Evolutionary conservation across 2,329 filamentous ascomycete genomes (phyloP).

Genomic region (Mycosphaerella sp.): DNA sequence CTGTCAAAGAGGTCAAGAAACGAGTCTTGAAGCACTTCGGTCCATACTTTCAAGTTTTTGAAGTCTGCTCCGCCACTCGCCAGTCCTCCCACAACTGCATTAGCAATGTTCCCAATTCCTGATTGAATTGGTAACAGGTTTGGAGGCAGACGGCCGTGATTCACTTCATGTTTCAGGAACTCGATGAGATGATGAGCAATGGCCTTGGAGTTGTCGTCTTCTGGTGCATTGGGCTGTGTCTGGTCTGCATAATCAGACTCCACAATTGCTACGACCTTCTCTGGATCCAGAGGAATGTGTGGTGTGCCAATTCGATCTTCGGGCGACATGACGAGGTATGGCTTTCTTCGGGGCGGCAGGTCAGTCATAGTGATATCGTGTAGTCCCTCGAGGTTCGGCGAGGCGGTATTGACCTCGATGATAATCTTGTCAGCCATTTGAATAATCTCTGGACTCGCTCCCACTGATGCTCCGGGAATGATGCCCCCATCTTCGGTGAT

Average conservation of each 20-base stretch:
- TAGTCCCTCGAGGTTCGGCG: conserved; percentile 77
- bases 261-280: conserved; percentile 76
- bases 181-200: conserved; percentile 80
- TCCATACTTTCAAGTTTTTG: conserved; percentile 85
- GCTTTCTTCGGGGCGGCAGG: conserved; percentile 71
- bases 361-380: conserved; percentile 92
- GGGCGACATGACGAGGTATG: conserved; percentile 75
- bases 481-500: conserved; percentile 87
- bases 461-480: conserved; percentile 68
- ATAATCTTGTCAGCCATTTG: conserved; percentile 93
- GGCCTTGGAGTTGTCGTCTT: conserved; percentile 63
- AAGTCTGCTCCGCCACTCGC: conserved; percentile 68
- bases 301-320: conserved; percentile 81
- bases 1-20: conserved; percentile 91
- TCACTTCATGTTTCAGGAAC: conserved; percentile 78
- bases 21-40: conserved; percentile 85
- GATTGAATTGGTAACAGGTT: conserved; percentile 77
- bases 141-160: conserved; percentile 65
- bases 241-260: conserved; percentile 78
- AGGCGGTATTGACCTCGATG: conserved; percentile 83
- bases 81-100: conserved; percentile 80
- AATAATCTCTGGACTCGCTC: conserved; percentile 46
- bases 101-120: conserved; percentile 89
- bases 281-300: conserved; percentile 75
- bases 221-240: conserved; percentile 66